phyloP scores from a whole-genome alignment of 306 rosid species.

The Malus fusca region DNA sequence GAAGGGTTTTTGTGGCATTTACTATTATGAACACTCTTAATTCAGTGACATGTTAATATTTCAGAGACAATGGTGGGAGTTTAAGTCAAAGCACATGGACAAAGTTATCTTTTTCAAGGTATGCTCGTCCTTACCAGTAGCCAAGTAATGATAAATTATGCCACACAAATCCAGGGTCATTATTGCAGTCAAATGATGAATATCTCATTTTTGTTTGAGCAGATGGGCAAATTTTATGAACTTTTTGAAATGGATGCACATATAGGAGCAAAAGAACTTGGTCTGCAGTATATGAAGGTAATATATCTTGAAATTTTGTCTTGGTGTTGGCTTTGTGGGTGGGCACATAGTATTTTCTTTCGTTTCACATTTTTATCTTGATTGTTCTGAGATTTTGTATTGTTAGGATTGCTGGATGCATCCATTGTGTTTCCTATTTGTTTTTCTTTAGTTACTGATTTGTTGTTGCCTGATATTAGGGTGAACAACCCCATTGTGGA shows the following conservation, averaged over 20 bases:
- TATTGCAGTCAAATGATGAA: constrained; percentile 15
- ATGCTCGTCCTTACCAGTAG: constrained; percentile 6
- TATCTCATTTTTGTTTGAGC: constrained; percentile 24
- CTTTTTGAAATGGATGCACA: constrained; percentile 99
- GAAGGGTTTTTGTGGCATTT: constrained; percentile 4
- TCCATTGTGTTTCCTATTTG: background rate
- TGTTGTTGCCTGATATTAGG: constrained; percentile 36
- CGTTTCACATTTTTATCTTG: background rate
- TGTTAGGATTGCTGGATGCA: background rate
- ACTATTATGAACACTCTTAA: constrained; percentile 5
- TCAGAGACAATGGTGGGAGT: constrained; percentile 99
- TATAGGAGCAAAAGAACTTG: constrained; percentile 73
- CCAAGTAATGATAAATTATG: constrained; percentile 10
- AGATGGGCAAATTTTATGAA: constrained; percentile 97
- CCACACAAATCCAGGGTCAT: background rate
- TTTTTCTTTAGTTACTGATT: constrained; percentile 8
- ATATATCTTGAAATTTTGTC: background rate
- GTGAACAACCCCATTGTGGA: constrained; percentile 98
- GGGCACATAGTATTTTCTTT: background rate
- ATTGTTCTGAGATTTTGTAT: background rate
- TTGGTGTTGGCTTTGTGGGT: background rate
- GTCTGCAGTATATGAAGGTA: constrained; percentile 92
- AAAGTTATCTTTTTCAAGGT: constrained; percentile 95
- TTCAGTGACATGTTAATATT: constrained; percentile 9
- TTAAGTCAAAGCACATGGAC: constrained; percentile 93